phyloP scores from a whole-genome alignment of 345 rosid genomes.

The Euphorbia pulcherrima region DNA sequence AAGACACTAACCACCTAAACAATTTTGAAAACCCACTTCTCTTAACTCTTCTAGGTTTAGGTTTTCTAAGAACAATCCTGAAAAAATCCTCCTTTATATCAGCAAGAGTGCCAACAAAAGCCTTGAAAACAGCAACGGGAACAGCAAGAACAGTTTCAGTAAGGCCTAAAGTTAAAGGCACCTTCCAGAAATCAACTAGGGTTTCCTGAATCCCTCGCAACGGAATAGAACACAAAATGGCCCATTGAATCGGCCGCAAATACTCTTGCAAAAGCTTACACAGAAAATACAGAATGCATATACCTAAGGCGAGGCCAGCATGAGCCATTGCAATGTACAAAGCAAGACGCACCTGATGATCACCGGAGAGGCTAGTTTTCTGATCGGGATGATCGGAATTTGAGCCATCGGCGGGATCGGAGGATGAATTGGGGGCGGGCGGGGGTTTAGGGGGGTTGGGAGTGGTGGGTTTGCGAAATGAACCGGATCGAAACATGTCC shows the following conservation, averaged over 20 bases:
- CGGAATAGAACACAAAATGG: slow-evolving; percentile 85
- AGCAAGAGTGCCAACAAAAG: slow-evolving; percentile 59
- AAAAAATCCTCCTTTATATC: slow-evolving; percentile 64
- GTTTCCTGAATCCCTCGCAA: slow-evolving; percentile 79
- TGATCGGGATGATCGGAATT: slow-evolving; percentile 22
- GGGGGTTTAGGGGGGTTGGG: slow-evolving; percentile 28
- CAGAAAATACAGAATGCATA: slow-evolving; percentile 59
- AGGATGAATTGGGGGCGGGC: slow-evolving; percentile 10
- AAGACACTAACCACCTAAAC: slow-evolving; percentile 68
- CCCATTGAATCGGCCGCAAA: slow-evolving; percentile 93
- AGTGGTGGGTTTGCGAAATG: slow-evolving; percentile 60
- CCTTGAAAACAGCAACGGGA: slow-evolving; percentile 66
- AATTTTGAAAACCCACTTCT: slow-evolving; percentile 67
- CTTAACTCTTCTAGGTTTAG: slow-evolving; percentile 40
- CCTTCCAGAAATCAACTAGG: slow-evolving; percentile 82
- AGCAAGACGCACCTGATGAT: slow-evolving; percentile 83
- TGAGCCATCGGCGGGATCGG: slow-evolving; percentile 6
- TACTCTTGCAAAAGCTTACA: slow-evolving; percentile 78
- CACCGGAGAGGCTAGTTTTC: slow-evolving; percentile 41
- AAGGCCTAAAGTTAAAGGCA: slow-evolving; percentile 71
- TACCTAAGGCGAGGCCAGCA: slow-evolving; percentile 73
- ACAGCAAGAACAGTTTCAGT: slow-evolving; percentile 92
- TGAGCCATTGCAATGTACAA: slow-evolving; percentile 97
- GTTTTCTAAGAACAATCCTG: slow-evolving; percentile 50
- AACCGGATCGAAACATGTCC: slow-evolving; percentile 93